Evolutionary conservation across 768 basidiomycete species (phyloP).

Genomic region (Boletus speciosus): DNA sequence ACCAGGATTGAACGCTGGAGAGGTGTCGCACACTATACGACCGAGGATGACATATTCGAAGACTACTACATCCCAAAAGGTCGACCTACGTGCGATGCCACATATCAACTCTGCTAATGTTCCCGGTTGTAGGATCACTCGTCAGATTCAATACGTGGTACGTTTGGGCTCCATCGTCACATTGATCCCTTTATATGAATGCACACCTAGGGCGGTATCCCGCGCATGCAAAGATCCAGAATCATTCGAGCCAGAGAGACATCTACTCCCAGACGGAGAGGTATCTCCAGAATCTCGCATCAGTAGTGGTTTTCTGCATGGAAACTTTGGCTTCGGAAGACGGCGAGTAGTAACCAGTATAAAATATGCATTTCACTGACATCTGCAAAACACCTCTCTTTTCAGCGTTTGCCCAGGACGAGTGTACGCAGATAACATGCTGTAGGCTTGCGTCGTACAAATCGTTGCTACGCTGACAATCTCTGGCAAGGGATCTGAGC

Average conservation of each 20-base stretch:
- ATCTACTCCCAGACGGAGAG: not conserved
- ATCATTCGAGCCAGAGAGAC: not conserved
- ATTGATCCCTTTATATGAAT: not conserved
- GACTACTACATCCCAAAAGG: not conserved
- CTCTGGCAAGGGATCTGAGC: not conserved
- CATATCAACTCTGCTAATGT: not conserved
- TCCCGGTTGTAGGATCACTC: not conserved
- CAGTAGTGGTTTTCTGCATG: not conserved
- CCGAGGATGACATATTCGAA: conserved; percentile 4
- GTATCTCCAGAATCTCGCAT: not conserved
- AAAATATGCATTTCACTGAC: not conserved
- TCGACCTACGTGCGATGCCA: not conserved
- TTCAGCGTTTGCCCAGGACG: not conserved
- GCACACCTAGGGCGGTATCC: not conserved
- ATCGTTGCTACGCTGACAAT: not conserved
- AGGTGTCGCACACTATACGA: conserved; percentile 3
- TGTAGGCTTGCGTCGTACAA: not conserved
- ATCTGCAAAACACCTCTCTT: not conserved
- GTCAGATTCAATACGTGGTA: conserved; percentile 2
- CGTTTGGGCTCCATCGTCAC: not conserved
- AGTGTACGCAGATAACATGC: not conserved
- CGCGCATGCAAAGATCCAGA: not conserved
- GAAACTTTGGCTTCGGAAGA: conserved; percentile 2
- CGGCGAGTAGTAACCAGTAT: not conserved
- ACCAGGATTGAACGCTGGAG: not conserved